Base-by-base conservation (phyloP, 2,329 filamentous ascomycete species). In the Colletotrichum falcatum region DNA sequence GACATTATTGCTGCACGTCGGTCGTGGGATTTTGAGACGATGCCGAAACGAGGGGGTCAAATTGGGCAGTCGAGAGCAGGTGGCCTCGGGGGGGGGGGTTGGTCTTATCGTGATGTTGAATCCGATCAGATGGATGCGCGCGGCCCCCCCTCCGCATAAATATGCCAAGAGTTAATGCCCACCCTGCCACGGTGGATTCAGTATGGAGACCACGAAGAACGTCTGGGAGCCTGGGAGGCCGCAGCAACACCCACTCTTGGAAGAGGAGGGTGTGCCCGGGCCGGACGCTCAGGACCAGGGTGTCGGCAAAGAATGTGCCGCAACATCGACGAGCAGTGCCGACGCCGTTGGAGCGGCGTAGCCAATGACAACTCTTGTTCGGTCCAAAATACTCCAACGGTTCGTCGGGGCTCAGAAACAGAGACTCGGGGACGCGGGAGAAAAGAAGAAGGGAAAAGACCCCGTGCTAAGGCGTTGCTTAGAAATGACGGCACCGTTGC, bases 401-500 rank as follows among this genome's bases (percentile, higher is more conserved):
- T 26, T 28, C 51, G 35, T 61, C 66, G 67, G 67, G 58, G 67
- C 44, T 46, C 48, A n/a, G 56, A 51, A 30, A 42, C 42, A 58
- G 63, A 62, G 56, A 48, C 51, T 9, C 33, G 59, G 12, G n/a
- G 42, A 44, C n/a, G 20, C 2, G 20, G 14, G 18, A 20, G 20
- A 11, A 5, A 44, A 56, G 23, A 18, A 51, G 33, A 16, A 3
- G 11, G 11, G 5, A 7, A n/a, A 44, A 59, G 16, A 23, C 8
- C 3, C 48, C 26, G 3, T 8, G n/a, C 20, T 20, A 20, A 18
- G 7, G 48, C 30, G n/a, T 39, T 66, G 67, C 67, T 70, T 70
- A 70, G 67, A 70, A 70, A 70, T 66, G n/a, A 39, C 23, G 28
- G 9, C 20, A 26, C 26, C 2, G 30, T n/a, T 55, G 14, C 4